phyloP scores from a whole-genome alignment of 331 rosid genomes.

The Telfairia occidentalis region DNA sequence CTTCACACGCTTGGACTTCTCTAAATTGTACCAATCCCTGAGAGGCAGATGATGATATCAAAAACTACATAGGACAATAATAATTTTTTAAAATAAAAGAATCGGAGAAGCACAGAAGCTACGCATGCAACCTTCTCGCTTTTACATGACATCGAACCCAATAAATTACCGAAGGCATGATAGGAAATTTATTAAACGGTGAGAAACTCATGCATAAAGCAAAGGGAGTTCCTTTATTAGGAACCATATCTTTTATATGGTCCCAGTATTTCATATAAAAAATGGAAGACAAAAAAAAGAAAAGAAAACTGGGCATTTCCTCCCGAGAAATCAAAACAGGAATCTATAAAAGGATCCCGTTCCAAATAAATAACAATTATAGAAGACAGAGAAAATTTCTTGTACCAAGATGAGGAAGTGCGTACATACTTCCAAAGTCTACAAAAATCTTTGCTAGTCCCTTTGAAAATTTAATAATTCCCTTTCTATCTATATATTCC shows the following conservation, averaged over 20 bases:
- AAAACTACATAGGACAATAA: neutral
- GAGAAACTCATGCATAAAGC: neutral
- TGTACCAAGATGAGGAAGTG: neutral
- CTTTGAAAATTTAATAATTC: no score
- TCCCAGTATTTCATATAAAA: no score
- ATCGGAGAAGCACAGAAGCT: neutral
- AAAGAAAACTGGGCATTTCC: neutral
- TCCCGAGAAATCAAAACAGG: neutral
- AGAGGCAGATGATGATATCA: slow-evolving; percentile 16
- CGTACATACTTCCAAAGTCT: neutral
- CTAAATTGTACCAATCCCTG: slow-evolving; percentile 98
- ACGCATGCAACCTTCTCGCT: neutral
- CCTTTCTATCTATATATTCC: no score
- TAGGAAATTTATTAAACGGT: neutral
- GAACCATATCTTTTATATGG: no score
- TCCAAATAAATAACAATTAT: no score
- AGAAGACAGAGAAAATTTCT: no score
- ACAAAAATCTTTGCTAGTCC: no score
- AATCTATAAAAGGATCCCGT: neutral
- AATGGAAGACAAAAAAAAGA: neutral
- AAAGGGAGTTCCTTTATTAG: neutral
- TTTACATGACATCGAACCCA: neutral
- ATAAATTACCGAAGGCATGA: neutral
- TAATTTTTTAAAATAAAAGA: neutral
- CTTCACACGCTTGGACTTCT: slow-evolving; percentile 96